Percentiles rank a stretch among this genome's conserved stretches.
phyloP scores from a whole-genome alignment of 1,284 basidiomycete species.

The Cutaneotrichosporon curvatum region DNA sequence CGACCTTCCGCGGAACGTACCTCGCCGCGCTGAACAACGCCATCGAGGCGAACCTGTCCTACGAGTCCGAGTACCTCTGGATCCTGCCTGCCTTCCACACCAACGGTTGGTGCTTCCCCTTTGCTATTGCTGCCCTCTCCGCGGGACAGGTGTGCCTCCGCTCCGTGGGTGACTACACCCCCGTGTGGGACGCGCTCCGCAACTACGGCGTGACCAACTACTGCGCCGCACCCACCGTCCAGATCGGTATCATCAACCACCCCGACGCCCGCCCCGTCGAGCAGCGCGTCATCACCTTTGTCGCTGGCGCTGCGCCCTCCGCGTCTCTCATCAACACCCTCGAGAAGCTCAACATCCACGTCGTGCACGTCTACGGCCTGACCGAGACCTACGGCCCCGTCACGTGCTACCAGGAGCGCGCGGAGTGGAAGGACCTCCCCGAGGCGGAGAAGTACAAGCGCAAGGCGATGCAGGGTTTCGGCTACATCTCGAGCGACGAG shows the following conservation, averaged over 20 bases:
- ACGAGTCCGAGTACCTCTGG: slow-evolving; percentile 30
- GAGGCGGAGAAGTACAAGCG: slow-evolving; percentile 17
- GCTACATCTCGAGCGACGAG: slow-evolving; percentile 13
- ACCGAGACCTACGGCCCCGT: slow-evolving; percentile 20
- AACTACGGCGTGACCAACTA: slow-evolving; percentile 11
- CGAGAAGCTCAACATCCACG: slow-evolving; percentile 18
- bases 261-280: slow-evolving; percentile 3
- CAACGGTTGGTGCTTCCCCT: slow-evolving; percentile 18
- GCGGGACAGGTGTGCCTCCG: slow-evolving; percentile 16
- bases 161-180: slow-evolving; percentile 16
- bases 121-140: slow-evolving; percentile 9
- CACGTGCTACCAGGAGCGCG: slow-evolving; percentile 13
- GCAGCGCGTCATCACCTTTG: slow-evolving; percentile 13
- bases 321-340: slow-evolving; percentile 17
- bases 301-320: slow-evolving; percentile 14
- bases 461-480: slow-evolving; percentile 20
- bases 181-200: slow-evolving; percentile 14
- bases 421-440: slow-evolving; percentile 10
- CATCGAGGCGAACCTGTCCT: slow-evolving; percentile 12
- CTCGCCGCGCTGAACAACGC: slow-evolving; percentile 14
- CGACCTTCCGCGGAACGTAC: slow-evolving; percentile 16
- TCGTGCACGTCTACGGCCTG: slow-evolving; percentile 54
- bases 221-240: slow-evolving; percentile 16
- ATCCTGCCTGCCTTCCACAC: slow-evolving; percentile 23
- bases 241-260: slow-evolving; percentile 19